phyloP scores from a whole-genome alignment of 2,329 filamentous ascomycete genomes.

The Diaporthe australafricana region DNA sequence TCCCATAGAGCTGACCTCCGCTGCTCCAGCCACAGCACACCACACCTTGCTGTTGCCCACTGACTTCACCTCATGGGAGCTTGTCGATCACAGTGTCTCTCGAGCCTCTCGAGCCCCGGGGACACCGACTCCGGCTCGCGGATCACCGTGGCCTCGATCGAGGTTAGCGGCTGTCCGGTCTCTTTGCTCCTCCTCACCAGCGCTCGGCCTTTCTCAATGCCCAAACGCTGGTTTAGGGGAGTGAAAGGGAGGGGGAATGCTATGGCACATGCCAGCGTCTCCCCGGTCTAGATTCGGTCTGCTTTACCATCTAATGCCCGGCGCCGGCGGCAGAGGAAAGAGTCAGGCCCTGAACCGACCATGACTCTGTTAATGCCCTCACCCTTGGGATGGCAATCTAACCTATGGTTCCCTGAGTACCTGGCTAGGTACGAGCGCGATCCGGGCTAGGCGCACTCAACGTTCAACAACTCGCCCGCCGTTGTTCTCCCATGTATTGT shows the following conservation, averaged over 20 bases:
- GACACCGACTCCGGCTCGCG: neutral
- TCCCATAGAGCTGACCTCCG: neutral
- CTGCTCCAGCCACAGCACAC: neutral
- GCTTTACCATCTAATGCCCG: neutral
- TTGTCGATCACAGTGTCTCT: neutral
- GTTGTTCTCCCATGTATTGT: neutral
- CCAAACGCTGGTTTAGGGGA: neutral
- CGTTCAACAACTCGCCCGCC: neutral
- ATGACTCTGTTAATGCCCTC: slow-evolving; percentile 16
- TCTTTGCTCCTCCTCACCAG: neutral
- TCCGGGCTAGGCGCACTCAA: neutral
- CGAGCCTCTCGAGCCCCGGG: neutral
- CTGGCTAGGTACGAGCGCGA: neutral
- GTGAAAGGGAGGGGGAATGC: neutral
- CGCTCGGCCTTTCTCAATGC: neutral
- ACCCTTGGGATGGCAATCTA: neutral
- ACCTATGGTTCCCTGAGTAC: neutral
- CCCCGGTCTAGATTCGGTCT: neutral
- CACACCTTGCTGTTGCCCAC: neutral
- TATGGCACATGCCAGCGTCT: slow-evolving; percentile 12
- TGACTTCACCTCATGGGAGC: neutral
- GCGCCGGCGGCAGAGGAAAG: slow-evolving; percentile 14
- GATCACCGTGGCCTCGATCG: neutral
- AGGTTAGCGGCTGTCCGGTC: slow-evolving; percentile 10
- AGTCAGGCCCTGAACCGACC: neutral